Base-by-base conservation (phyloP, 2,329 filamentous ascomycete genomes). In the Diplodia seriata region DNA sequence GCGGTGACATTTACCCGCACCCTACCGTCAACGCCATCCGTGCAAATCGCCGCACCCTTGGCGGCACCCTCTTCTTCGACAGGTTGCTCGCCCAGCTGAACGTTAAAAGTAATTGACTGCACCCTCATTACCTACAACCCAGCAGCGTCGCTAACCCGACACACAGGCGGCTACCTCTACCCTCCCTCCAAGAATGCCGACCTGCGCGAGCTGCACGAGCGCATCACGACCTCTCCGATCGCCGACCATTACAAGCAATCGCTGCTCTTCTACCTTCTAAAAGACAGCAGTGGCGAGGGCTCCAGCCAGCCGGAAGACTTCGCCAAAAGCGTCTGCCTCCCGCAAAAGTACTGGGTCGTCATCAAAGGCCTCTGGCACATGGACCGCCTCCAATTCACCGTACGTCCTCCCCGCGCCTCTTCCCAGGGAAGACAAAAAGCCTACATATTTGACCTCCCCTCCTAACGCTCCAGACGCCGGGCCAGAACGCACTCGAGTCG, bases 311-410 rank as follows among this genome's bases (percentile, higher is more conserved):
- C 88, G 1, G 83, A 84, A 23, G 70, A 76, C 1, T 93, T 94
- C 72, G 87, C 89, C 18, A 79, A 80, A 51, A 81, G 81, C 29
- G 88, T 88, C 5, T 88, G 89, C 70, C 84, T 96, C 63, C 91
- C 93, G 1, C 84, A 85, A 67, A 92, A 90, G 72, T 96, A 94
- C 77, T 88, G 89, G 78, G 87, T 91, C 55, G 91, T 94, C 73
- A 92, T 95, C 80, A 89, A 91, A 72, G 93, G 93, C 0, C 81
- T 96, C 11, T 96, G 92, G 91, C 84, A 91, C 73, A 83, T 97
- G 76, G 93, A 97, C 75, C 86, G 87, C 53, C 82, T 88, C 54
- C 84, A 92, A 68, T 93, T 92, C 74, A 50, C 26, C 43, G 64
- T 67, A 59, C 38, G 63, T 36, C n/a, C 11, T 8, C 40, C 88